phyloP scores from a whole-genome alignment of 129 eudicot species.

The Centaurea solstitialis region DNA sequence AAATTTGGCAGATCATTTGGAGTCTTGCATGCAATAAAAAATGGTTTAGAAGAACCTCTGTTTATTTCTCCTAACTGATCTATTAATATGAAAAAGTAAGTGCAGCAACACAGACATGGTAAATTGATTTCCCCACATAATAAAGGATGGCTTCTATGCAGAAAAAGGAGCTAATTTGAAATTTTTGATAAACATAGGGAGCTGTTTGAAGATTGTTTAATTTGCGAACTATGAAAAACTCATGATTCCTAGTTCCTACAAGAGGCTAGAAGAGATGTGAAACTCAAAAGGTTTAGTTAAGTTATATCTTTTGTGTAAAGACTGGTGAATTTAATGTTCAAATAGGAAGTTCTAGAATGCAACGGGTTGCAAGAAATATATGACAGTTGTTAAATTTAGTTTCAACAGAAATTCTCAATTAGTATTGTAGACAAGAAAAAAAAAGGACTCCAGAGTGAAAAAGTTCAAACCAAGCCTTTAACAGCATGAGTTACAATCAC shows the following conservation, averaged over 20 bases:
- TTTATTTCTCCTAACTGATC: conserved; percentile 2
- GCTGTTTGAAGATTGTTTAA: background rate
- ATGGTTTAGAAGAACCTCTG: background rate
- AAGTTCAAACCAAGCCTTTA: background rate
- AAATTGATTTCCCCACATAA: background rate
- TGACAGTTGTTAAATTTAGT: too few species aligned
- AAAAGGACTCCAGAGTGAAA: background rate
- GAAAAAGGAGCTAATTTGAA: background rate
- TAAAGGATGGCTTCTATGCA: background rate
- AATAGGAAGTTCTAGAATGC: too few species aligned
- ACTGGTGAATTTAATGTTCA: too few species aligned
- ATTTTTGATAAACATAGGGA: background rate
- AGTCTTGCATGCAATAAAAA: background rate
- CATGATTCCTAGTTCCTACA: background rate
- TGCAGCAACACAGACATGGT: background rate
- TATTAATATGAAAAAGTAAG: background rate
- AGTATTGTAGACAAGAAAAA: background rate
- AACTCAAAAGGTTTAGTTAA: background rate
- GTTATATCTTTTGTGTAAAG: background rate
- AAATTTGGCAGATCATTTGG: background rate
- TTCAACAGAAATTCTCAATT: too few species aligned
- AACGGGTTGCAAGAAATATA: too few species aligned
- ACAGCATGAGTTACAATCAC: background rate
- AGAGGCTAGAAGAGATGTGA: background rate
- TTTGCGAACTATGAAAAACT: background rate